These are phyloP conservation scores for Dactylellina parvicollis DNA, from an alignment of 2,329 filamentous ascomycete genomes.

Conservation along the genomic window DNA sequence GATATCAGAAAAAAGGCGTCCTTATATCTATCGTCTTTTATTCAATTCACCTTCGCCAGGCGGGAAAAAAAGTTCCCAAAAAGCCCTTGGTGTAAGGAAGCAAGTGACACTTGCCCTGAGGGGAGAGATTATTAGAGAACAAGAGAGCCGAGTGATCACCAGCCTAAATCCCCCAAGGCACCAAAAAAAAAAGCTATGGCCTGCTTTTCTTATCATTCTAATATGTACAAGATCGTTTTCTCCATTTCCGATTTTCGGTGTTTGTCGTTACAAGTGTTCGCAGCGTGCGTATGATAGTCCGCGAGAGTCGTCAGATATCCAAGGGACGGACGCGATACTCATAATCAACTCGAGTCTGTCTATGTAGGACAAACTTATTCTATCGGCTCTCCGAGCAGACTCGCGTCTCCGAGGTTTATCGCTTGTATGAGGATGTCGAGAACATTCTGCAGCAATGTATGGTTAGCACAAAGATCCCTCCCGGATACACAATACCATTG, in stretches of 20 bases:
- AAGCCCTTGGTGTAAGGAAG: neutral
- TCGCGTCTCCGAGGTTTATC: slow-evolving; percentile 82
- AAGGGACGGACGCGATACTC: neutral
- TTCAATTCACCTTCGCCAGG: neutral
- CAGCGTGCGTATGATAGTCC: too few relatives aligned
- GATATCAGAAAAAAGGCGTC: neutral
- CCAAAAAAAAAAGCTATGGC: slow-evolving; percentile 13
- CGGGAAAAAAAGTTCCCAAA: neutral
- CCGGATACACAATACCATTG: neutral
- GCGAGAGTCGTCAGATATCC: neutral
- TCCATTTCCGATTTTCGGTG: too few relatives aligned
- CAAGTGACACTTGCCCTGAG: neutral
- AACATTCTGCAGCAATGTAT: slow-evolving; percentile 71
- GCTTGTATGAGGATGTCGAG: slow-evolving; percentile 97
- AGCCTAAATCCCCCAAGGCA: too few relatives aligned
- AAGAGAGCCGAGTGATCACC: too few relatives aligned
- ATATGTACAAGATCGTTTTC: slow-evolving; percentile 52
- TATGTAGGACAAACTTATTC: slow-evolving; percentile 50
- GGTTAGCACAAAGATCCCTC: neutral
- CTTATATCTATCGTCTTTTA: neutral
- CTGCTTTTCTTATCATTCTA: slow-evolving; percentile 36
- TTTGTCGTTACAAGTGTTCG: too few relatives aligned
- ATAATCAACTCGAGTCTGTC: neutral
- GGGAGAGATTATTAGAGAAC: slow-evolving; percentile 11
- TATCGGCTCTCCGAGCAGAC: slow-evolving; percentile 50